Evolutionary conservation across 768 basidiomycete genomes (phyloP).

Genomic region (Hemileccinum rubropunctum): DNA sequence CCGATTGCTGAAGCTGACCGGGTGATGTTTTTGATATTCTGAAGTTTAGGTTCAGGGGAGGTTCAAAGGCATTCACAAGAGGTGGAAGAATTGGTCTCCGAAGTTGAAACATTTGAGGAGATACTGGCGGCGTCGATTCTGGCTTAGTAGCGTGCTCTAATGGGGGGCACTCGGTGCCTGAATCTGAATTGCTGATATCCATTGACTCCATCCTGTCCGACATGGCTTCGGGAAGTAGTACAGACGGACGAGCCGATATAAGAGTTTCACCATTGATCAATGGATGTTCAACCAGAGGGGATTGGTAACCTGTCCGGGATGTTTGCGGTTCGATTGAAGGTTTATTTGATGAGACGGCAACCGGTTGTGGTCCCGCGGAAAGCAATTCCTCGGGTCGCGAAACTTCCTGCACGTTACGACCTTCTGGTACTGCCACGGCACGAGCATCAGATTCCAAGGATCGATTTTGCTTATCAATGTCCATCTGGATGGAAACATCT

Average conservation of each 20-base stretch:
- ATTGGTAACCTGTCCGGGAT: neutral
- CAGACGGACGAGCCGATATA: neutral
- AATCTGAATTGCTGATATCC: neutral
- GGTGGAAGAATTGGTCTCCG: slow-evolving; percentile 11
- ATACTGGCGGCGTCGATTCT: neutral
- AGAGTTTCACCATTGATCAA: neutral
- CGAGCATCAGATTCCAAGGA: neutral
- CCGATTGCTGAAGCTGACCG: neutral
- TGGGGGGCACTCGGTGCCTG: neutral
- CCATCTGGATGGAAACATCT: neutral
- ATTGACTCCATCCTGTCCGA: neutral
- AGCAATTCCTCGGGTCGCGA: neutral
- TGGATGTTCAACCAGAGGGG: neutral
- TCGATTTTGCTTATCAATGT: slow-evolving; percentile 1
- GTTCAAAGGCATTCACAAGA: slow-evolving; percentile 8
- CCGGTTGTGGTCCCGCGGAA: neutral
- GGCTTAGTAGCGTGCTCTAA: neutral
- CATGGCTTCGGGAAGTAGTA: neutral
- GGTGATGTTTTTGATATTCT: slow-evolving; percentile 2
- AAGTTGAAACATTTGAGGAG: neutral
- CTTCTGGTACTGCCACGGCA: neutral
- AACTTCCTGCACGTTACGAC: neutral
- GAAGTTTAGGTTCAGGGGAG: slow-evolving; percentile 19
- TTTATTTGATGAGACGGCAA: neutral
- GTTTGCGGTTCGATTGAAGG: neutral